These are phyloP conservation scores for Globisporangium middletonii DNA, from an alignment of 352 stramenopile species.

Conservation along the genomic window DNA sequence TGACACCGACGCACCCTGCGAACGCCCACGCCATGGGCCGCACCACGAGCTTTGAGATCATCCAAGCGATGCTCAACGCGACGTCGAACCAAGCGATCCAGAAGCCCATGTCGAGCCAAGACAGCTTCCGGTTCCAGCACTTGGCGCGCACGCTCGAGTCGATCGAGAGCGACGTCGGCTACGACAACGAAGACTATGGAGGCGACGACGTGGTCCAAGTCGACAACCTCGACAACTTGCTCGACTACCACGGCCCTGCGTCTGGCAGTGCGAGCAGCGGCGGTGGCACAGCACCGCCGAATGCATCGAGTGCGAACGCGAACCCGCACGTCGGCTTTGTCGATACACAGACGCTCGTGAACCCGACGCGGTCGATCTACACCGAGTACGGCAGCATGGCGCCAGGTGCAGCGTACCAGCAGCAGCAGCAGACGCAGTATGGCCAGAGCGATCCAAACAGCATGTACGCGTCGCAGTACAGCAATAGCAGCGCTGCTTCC, in stretches of 20 bases:
- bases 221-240: constrained; percentile 80
- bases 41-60: constrained; percentile 85
- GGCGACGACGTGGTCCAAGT: constrained; percentile 77
- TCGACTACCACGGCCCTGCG: constrained; percentile 59
- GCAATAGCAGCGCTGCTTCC: background rate
- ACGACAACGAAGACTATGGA: constrained; percentile 82
- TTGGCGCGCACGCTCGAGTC: constrained; percentile 69
- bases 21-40: constrained; percentile 43
- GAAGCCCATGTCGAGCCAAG: constrained; percentile 83
- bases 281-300: constrained; percentile 6
- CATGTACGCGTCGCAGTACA: constrained; percentile 22
- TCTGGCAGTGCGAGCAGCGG: background rate
- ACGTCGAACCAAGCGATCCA: constrained; percentile 82
- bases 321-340: constrained; percentile 37
- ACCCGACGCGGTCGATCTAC: constrained; percentile 51
- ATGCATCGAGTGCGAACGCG: background rate
- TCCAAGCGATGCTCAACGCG: constrained; percentile 83
- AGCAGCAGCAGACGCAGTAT: constrained; percentile 18
- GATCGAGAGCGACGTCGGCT: constrained; percentile 76
- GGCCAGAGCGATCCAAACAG: constrained; percentile 21
- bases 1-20: constrained; percentile 25
- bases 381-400: constrained; percentile 25
- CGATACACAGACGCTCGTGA: constrained; percentile 61
- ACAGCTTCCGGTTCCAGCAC: constrained; percentile 85
- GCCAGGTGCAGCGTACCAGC: constrained; percentile 16